Conservation (phyloP, 2,329 filamentous ascomycete species). For the Cytospora leucostoma region DNA sequence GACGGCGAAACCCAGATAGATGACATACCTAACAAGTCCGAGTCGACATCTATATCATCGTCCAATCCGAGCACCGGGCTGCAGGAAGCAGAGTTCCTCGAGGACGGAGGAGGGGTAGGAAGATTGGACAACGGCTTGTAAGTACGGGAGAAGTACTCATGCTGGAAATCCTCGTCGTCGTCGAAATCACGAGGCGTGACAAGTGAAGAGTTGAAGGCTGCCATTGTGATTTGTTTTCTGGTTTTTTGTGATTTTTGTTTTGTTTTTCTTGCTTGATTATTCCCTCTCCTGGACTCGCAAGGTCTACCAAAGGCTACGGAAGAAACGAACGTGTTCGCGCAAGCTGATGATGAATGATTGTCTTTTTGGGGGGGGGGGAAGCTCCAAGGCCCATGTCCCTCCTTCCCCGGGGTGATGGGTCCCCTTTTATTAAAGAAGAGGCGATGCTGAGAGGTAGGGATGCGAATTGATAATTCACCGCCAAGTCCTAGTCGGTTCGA, state of each 20-base stretch:
- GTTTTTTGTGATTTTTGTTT: background rate
- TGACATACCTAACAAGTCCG: constrained; percentile 42
- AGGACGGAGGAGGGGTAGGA: constrained; percentile 65
- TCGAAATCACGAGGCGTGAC: constrained; percentile 34
- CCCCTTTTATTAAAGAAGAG: constrained; percentile 24
- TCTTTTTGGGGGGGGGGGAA: constrained; percentile 2
- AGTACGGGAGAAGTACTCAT: constrained; percentile 58
- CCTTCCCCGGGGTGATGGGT: constrained; percentile 5
- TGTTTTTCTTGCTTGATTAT: constrained; percentile 17
- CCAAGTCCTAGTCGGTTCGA: constrained; percentile 23
- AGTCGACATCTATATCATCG: constrained; percentile 47
- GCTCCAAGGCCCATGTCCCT: constrained; percentile 4
- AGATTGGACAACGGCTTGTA: constrained; percentile 69
- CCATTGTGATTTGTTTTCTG: constrained; percentile 12
- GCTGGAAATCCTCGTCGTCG: constrained; percentile 52
- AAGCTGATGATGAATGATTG: constrained; percentile 3
- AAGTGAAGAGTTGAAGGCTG: constrained; percentile 22
- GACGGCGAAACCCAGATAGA: constrained; percentile 34
- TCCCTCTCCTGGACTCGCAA: constrained; percentile 10
- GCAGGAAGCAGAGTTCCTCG: constrained; percentile 46
- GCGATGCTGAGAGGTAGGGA: constrained; percentile 19
- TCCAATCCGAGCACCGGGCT: constrained; percentile 46
- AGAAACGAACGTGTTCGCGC: constrained; percentile 23
- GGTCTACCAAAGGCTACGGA: constrained; percentile 27
- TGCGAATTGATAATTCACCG: constrained; percentile 24